These are phyloP conservation scores for Clitopilus passeckerianus DNA, from an alignment of 768 basidiomycete species.

Conservation along the genomic window DNA sequence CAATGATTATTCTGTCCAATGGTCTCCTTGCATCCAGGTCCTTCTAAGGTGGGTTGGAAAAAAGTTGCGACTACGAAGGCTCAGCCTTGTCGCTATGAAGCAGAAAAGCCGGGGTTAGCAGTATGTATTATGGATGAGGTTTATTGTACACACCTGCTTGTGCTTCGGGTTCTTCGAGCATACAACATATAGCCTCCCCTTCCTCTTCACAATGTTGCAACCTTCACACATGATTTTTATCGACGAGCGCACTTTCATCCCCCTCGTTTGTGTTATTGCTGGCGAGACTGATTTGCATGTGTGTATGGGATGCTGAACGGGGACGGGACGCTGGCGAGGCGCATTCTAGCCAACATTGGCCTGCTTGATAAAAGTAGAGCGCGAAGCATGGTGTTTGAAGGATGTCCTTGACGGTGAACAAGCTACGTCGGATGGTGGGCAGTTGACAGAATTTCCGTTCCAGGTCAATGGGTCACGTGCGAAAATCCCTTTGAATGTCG, in stretches of 20 bases:
- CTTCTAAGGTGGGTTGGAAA: background rate
- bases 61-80: background rate
- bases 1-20: background rate
- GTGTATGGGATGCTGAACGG: conserved; percentile 25
- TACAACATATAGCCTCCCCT: conserved; percentile 88
- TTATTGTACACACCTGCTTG: conserved; percentile 69
- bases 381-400: conserved; percentile 47
- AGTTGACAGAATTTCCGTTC: background rate
- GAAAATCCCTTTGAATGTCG: conserved; percentile 16
- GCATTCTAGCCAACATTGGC: conserved; percentile 52
- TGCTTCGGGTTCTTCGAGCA: conserved; percentile 96
- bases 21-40: background rate
- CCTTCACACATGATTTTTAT: conserved; percentile 95
- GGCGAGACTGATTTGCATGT: conserved; percentile 15
- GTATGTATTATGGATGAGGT: background rate
- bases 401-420: conserved; percentile 6
- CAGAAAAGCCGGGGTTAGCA: conserved; percentile 6
- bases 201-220: conserved; percentile 82
- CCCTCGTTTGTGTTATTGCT: conserved; percentile 45
- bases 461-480: conserved; percentile 5
- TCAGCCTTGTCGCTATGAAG: conserved; percentile 62
- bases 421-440: conserved; percentile 1
- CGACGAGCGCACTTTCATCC: conserved; percentile 95
- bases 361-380: conserved; percentile 59
- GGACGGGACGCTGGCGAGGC: conserved; percentile 26